Percentiles rank a stretch among this genome's conserved stretches.
phyloP scores from a whole-genome alignment of 768 basidiomycete genomes.

The Coprinopsis cinerea region DNA sequence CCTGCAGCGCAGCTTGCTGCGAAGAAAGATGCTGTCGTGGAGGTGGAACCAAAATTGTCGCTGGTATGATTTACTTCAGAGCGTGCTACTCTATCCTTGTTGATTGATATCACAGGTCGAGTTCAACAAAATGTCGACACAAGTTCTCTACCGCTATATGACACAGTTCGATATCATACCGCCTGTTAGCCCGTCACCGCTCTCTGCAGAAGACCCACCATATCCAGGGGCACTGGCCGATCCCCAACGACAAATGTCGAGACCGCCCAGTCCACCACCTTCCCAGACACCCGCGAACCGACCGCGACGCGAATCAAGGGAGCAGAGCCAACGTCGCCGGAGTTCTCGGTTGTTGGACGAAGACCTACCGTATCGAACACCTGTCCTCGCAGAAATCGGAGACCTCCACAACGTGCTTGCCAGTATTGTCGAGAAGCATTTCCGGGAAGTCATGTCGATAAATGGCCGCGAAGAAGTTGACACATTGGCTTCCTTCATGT shows the following conservation, averaged over 20 bases:
- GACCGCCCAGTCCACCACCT: conserved; percentile 46
- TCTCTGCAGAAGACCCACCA: conserved; percentile 62
- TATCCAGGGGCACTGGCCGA: conserved; percentile 57
- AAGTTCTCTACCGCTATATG: conserved; percentile 67
- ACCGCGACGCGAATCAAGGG: conserved; percentile 63
- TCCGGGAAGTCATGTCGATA: conserved; percentile 48
- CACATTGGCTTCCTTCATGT: conserved; percentile 78
- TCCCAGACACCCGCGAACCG: conserved; percentile 59
- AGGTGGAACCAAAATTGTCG: conserved; percentile 35
- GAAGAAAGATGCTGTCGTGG: conserved; percentile 30
- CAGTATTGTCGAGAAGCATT: conserved; percentile 66
- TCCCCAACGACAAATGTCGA: conserved; percentile 37
- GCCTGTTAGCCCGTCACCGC: conserved; percentile 61
- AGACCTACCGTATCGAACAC: conserved; percentile 45
- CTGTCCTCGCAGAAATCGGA: conserved; percentile 63
- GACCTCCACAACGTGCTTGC: conserved; percentile 68
- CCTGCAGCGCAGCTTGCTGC: conserved; percentile 16
- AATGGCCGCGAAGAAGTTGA: conserved; percentile 68
- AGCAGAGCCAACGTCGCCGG: conserved; percentile 47
- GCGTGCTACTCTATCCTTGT: neutral
- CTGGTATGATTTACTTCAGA: too few relatives aligned
- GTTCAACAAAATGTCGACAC: conserved; percentile 62
- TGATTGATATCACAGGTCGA: conserved; percentile 49
- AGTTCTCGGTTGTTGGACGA: conserved; percentile 74
- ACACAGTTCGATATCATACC: conserved; percentile 70